Evolutionary conservation across 257 asterid species (phyloP).

Genomic region (Jaltomata sinuosa): DNA sequence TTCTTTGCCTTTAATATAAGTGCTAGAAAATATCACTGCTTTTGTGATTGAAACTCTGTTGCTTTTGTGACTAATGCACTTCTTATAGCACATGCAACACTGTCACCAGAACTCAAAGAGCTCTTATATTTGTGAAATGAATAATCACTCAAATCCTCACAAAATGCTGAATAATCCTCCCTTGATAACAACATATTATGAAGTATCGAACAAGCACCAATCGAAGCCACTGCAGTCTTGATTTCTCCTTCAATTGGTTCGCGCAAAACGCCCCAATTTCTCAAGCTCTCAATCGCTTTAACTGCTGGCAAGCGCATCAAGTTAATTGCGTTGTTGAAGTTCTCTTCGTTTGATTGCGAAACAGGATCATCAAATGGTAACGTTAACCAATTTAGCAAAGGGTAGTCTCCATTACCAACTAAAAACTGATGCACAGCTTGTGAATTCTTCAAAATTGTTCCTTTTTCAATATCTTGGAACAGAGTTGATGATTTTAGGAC

Average conservation of each 20-base stretch:
- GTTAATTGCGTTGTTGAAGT: constrained; percentile 34
- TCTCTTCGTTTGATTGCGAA: constrained; percentile 40
- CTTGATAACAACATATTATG: constrained; percentile 76
- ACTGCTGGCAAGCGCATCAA: constrained; percentile 23
- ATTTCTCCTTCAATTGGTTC: constrained; percentile 33
- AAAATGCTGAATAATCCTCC: constrained; percentile 70
- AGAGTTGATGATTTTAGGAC: constrained; percentile 47
- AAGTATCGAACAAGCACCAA: constrained; percentile 76
- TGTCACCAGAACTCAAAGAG: neutral
- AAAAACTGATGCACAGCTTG: constrained; percentile 41
- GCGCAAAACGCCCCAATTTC: constrained; percentile 62
- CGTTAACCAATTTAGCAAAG: constrained; percentile 61
- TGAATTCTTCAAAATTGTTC: constrained; percentile 39
- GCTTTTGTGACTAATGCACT: constrained; percentile 40
- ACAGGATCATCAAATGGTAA: constrained; percentile 37
- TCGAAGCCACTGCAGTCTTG: constrained; percentile 53
- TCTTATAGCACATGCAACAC: constrained; percentile 28
- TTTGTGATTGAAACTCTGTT: constrained; percentile 6
- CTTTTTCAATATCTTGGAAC: constrained; percentile 36
- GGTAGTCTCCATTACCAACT: constrained; percentile 43
- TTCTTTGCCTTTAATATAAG: neutral
- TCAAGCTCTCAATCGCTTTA: constrained; percentile 49
- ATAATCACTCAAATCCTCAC: constrained; percentile 33
- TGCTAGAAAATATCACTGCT: neutral
- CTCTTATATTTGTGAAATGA: neutral